Percentiles rank a stretch among this genome's conserved stretches.
Evolutionary conservation across 108 stramenopile species (phyloP).

Genomic region (Cyclotella baltica): DNA sequence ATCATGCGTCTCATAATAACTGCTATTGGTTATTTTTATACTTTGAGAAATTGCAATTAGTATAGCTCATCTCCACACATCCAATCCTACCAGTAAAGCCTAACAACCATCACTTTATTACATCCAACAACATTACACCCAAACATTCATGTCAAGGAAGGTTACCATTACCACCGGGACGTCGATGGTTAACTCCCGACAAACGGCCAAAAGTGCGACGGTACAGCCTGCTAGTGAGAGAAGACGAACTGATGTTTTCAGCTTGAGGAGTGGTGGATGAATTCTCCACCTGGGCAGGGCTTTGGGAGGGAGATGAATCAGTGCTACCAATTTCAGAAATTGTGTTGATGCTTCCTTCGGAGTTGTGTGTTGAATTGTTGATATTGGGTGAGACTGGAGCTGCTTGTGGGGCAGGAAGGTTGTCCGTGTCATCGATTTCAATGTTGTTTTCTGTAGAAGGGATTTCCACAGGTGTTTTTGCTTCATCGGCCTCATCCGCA

Average conservation of each 20-base stretch:
- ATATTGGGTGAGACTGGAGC: neutral
- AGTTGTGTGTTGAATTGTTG: neutral
- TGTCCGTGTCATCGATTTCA: neutral
- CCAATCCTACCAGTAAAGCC: too few species aligned
- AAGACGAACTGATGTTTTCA: slow-evolving; percentile 21
- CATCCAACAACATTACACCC: too few species aligned
- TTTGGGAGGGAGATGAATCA: neutral
- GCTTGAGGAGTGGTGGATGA: too few species aligned
- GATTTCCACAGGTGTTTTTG: neutral
- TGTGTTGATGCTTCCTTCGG: neutral
- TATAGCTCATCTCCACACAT: too few species aligned
- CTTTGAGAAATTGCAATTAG: too few species aligned
- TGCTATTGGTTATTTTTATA: too few species aligned
- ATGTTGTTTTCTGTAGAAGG: neutral
- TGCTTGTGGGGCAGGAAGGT: neutral
- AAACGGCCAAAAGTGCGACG: slow-evolving; percentile 46
- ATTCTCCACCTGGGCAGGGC: too few species aligned
- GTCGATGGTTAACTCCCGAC: slow-evolving; percentile 20
- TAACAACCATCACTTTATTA: too few species aligned
- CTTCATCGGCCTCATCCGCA: neutral
- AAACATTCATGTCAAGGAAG: too few species aligned
- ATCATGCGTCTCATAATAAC: too few species aligned
- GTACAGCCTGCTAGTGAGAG: slow-evolving; percentile 37
- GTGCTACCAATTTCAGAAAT: slow-evolving; percentile 40
- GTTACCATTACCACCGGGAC: neutral